These are phyloP conservation scores for Microbotryum lychnidis-dioicae DNA, from an alignment of 1,284 basidiomycete species.

Conservation along the genomic window DNA sequence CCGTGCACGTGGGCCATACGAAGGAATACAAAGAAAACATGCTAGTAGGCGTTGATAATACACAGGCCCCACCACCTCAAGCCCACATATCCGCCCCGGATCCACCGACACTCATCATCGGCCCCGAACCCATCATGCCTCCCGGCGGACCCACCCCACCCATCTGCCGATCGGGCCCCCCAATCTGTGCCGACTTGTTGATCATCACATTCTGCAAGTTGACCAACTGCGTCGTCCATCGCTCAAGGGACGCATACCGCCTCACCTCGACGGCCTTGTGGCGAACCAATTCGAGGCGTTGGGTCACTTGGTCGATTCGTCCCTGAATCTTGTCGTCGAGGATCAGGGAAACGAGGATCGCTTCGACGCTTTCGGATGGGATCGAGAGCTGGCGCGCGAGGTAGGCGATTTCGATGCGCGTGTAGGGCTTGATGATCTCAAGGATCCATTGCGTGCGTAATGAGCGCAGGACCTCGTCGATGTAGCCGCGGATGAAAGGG, in stretches of 20 bases:
- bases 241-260: constrained; percentile 69
- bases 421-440: constrained; percentile 95
- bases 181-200: constrained; percentile 46
- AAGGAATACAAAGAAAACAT: too few species aligned
- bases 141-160: neutral
- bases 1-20: too few species aligned
- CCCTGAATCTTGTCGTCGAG: constrained; percentile 91
- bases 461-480: constrained; percentile 87
- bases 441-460: constrained; percentile 92
- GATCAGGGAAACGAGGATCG: constrained; percentile 84
- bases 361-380: constrained; percentile 76
- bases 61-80: too few species aligned
- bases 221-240: constrained; percentile 70
- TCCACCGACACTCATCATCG: too few species aligned
- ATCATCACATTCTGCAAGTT: constrained; percentile 62
- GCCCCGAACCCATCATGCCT: neutral
- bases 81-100: too few species aligned
- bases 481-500: constrained; percentile 82
- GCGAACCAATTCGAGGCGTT: constrained; percentile 77
- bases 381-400: constrained; percentile 91
- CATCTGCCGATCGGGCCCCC: constrained; percentile 11
- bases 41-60: too few species aligned
- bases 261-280: constrained; percentile 77
- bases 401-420: constrained; percentile 80
- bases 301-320: constrained; percentile 88